Evolutionary conservation across 805 yeast genomes (phyloP).

Genomic region (Yamadazyma phyllophila): DNA sequence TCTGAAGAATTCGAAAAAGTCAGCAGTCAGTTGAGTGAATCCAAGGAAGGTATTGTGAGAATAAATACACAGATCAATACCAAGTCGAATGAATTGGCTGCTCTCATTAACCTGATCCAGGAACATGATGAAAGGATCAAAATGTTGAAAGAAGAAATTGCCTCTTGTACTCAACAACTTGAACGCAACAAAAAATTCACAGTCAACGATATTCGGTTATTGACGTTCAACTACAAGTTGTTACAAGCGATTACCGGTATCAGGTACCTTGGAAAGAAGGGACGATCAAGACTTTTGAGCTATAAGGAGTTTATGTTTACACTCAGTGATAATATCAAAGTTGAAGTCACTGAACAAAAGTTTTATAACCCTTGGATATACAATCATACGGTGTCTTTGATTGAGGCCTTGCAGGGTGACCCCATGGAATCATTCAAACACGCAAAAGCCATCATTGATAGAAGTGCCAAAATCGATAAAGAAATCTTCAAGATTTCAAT

Average conservation of each 20-base stretch:
- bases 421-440: slow-evolving; percentile 18
- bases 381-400: slow-evolving; percentile 2
- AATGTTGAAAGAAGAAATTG: slow-evolving; percentile 10
- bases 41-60: slow-evolving; percentile 7
- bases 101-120: background rate
- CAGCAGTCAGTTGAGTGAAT: slow-evolving; percentile 11
- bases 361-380: slow-evolving; percentile 15
- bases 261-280: slow-evolving; percentile 9
- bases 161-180: slow-evolving; percentile 7
- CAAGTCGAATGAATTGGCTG: slow-evolving; percentile 2
- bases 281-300: slow-evolving; percentile 1
- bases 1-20: slow-evolving; percentile 9
- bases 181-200: slow-evolving; percentile 19
- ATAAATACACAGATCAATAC: slow-evolving; percentile 12
- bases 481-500: slow-evolving; percentile 30
- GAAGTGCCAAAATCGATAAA: slow-evolving; percentile 21
- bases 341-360: slow-evolving; percentile 1
- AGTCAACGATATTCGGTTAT: slow-evolving; percentile 18
- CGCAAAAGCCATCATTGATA: slow-evolving; percentile 19
- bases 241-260: slow-evolving; percentile 27
- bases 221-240: slow-evolving; percentile 21
- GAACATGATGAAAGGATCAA: background rate
- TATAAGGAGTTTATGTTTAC: slow-evolving; percentile 13
- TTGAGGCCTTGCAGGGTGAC: background rate
- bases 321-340: slow-evolving; percentile 2